Conservation (phyloP, 495 filamentous ascomycete genomes). For the Aspergillus sparsus region DNA sequence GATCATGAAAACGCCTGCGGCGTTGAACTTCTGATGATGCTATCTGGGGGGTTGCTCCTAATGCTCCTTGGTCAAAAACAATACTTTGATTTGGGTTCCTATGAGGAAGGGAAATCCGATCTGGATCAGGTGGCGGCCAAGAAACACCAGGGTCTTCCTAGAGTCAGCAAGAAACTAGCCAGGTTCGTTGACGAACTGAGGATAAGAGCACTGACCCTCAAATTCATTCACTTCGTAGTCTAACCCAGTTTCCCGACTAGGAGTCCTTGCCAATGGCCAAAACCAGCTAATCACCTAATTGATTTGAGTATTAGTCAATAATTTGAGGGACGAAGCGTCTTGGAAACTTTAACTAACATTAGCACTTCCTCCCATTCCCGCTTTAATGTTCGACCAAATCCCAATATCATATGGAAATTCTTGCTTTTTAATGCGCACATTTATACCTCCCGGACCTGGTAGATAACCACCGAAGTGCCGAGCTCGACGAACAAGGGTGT, state of each 20-base stretch:
- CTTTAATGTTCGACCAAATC: slow-evolving; percentile 73
- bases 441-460: slow-evolving; percentile 59
- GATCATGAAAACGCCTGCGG: slow-evolving; percentile 53
- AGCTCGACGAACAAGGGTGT: slow-evolving; percentile 66
- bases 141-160: slow-evolving; percentile 45
- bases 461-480: slow-evolving; percentile 58
- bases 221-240: slow-evolving; percentile 83
- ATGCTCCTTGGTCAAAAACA: slow-evolving; percentile 60
- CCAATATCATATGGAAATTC: slow-evolving; percentile 95
- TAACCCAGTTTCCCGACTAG: slow-evolving; percentile 58
- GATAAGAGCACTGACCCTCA: slow-evolving; percentile 57
- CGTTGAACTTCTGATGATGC: slow-evolving; percentile 36
- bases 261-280: slow-evolving; percentile 61
- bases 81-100: slow-evolving; percentile 26
- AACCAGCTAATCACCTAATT: slow-evolving; percentile 58
- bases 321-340: background rate
- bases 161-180: slow-evolving; percentile 10
- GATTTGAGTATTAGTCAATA: background rate
- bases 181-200: background rate
- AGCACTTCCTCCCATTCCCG: slow-evolving; percentile 68
- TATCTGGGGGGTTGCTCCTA: slow-evolving; percentile 50
- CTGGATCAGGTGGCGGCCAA: slow-evolving; percentile 94
- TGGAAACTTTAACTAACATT: slow-evolving; percentile 36
- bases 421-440: slow-evolving; percentile 59
- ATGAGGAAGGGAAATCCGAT: slow-evolving; percentile 62